Percentiles rank a stretch among this genome's conserved stretches.
These are phyloP conservation scores for Lactarius akahatsu DNA, from an alignment of 768 basidiomycete species.

Conservation along the genomic window DNA sequence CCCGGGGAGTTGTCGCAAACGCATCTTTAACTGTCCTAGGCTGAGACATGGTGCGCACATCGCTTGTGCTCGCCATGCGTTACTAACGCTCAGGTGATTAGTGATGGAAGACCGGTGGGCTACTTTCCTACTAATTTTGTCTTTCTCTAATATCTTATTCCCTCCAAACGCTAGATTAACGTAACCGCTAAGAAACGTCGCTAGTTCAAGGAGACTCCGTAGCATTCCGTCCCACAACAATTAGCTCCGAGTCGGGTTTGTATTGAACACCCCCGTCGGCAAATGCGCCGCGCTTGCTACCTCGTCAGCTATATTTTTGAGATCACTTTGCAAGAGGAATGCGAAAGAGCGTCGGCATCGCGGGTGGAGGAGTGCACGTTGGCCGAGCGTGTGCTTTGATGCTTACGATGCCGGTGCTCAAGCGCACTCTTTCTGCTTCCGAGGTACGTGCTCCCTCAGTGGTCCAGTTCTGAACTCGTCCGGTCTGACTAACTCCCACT, in stretches of 20 bases:
- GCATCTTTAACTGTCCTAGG: neutral
- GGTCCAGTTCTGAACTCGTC: neutral
- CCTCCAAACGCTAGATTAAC: neutral
- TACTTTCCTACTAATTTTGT: neutral
- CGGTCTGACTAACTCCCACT: neutral
- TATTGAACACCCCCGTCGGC: neutral
- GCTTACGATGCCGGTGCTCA: neutral
- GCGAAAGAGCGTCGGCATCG: neutral
- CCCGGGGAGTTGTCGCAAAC: neutral
- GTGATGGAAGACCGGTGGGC: neutral
- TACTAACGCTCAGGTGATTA: neutral
- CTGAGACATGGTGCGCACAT: neutral
- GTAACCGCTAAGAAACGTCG: neutral
- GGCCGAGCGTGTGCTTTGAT: constrained; percentile 13
- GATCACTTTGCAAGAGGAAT: neutral
- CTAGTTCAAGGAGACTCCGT: neutral
- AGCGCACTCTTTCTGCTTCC: neutral
- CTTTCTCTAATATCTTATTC: neutral
- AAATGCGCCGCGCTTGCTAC: neutral
- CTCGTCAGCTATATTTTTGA: neutral
- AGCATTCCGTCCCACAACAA: neutral
- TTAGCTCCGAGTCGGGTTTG: neutral
- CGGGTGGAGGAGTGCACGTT: constrained; percentile 4
- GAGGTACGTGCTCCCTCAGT: neutral
- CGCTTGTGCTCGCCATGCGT: neutral